phyloP scores from a whole-genome alignment of 1,284 basidiomycete species.

The Heterobasidion occidentale region DNA sequence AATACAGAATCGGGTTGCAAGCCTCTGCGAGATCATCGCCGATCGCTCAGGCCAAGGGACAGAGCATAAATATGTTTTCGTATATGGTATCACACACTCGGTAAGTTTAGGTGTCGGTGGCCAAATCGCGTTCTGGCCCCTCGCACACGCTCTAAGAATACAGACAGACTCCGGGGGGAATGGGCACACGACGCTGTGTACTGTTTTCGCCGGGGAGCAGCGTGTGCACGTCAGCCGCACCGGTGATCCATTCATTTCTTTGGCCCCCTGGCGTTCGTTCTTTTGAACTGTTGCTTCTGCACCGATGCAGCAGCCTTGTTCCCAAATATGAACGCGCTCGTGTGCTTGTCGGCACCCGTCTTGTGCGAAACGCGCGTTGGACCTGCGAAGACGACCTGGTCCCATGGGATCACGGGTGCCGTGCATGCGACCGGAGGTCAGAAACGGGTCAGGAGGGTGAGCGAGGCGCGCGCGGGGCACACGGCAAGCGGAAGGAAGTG shows the following conservation, averaged over 20 bases:
- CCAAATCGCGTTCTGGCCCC: too few species aligned
- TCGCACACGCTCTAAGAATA: too few species aligned
- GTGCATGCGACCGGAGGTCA: neutral
- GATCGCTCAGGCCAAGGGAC: neutral
- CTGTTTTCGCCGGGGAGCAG: too few species aligned
- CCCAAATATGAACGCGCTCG: slow-evolving; percentile 69
- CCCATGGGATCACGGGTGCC: neutral
- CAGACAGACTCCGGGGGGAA: too few species aligned
- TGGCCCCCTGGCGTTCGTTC: slow-evolving; percentile 22
- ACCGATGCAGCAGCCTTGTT: slow-evolving; percentile 66
- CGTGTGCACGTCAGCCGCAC: too few species aligned
- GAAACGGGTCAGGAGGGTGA: neutral
- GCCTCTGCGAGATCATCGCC: neutral
- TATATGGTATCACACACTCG: too few species aligned
- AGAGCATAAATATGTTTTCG: too few species aligned
- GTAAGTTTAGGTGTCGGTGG: too few species aligned
- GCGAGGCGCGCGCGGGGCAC: neutral
- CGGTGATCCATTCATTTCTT: neutral
- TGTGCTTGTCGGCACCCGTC: slow-evolving; percentile 75
- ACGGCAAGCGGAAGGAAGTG: neutral
- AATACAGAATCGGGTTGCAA: neutral
- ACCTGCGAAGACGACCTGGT: slow-evolving; percentile 55
- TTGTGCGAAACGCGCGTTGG: slow-evolving; percentile 52
- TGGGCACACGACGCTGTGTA: too few species aligned
- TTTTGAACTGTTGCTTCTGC: slow-evolving; percentile 59